Conservation (phyloP, 306 rosid genomes). For the Rosa lucieae region DNA sequence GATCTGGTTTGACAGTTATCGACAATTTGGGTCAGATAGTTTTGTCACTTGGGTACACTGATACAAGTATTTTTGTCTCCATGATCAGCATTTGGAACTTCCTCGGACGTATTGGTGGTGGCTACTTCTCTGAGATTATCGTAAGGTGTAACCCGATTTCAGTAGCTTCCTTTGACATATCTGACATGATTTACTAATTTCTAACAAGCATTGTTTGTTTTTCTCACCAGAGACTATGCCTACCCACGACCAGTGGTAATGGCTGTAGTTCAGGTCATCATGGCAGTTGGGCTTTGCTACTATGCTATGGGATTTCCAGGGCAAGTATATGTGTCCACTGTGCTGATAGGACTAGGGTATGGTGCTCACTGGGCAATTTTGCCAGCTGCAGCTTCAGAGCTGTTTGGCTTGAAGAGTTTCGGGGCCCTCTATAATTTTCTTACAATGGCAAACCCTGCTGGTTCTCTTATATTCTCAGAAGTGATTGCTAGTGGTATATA, state of each 20-base stretch:
- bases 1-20: constrained; percentile 80
- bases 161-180: not conserved
- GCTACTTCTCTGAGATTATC: constrained; percentile 85
- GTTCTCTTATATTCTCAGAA: constrained; percentile 66
- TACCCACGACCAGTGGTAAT: constrained; percentile 72
- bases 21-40: constrained; percentile 90
- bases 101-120: constrained; percentile 93
- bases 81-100: constrained; percentile 96
- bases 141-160: constrained; percentile 46
- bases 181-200: not conserved
- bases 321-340: constrained; percentile 63
- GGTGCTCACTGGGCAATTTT: constrained; percentile 93
- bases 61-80: constrained; percentile 70
- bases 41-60: constrained; percentile 66
- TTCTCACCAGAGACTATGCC: constrained; percentile 59
- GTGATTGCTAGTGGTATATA: constrained; percentile 60
- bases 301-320: constrained; percentile 85
- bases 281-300: constrained; percentile 74
- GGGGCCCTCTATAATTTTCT: constrained; percentile 71
- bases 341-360: constrained; percentile 76
- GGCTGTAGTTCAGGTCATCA: constrained; percentile 62
- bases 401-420: constrained; percentile 72
- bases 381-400: constrained; percentile 92
- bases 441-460: constrained; percentile 59
- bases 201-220: constrained; percentile 24